Conservation (phyloP, 129 eudicot species). For the Flaveria bidentis region DNA sequence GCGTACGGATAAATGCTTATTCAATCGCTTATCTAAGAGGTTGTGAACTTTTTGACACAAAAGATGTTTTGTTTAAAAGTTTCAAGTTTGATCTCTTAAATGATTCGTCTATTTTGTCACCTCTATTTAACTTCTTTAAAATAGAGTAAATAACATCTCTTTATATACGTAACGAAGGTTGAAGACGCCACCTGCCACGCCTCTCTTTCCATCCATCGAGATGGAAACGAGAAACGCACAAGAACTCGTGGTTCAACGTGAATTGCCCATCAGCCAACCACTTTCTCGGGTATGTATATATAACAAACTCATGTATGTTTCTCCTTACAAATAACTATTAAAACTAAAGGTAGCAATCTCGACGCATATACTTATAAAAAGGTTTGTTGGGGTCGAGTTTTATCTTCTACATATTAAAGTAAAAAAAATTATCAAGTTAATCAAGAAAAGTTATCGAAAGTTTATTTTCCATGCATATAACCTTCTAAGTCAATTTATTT, state of each 20-base stretch:
- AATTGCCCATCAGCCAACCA: conserved; percentile 68
- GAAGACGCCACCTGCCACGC: conserved; percentile 88
- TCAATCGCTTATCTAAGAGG: too few relatives aligned
- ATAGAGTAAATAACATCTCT: neutral
- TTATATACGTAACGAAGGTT: conserved; percentile 38
- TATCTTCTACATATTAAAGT: neutral
- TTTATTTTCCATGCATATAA: neutral
- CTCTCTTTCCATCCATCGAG: conserved; percentile 78
- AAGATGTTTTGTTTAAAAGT: neutral
- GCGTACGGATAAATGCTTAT: too few relatives aligned
- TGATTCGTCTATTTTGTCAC: neutral
- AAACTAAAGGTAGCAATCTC: neutral
- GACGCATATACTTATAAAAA: neutral
- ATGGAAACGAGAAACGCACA: conserved; percentile 60
- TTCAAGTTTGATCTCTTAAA: neutral
- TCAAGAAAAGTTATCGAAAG: neutral
- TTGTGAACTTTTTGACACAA: neutral
- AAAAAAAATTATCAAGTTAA: neutral
- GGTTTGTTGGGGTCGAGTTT: neutral
- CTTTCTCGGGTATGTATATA: conserved; percentile 58
- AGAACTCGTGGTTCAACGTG: conserved; percentile 58
- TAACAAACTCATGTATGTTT: conserved; percentile 1
- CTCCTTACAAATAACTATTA: neutral
- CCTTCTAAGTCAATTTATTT: neutral
- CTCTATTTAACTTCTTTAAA: neutral